These are phyloP conservation scores for Aspergillus brunneoviolaceus DNA, from an alignment of 2,329 filamentous ascomycete genomes.

Conservation along the genomic window DNA sequence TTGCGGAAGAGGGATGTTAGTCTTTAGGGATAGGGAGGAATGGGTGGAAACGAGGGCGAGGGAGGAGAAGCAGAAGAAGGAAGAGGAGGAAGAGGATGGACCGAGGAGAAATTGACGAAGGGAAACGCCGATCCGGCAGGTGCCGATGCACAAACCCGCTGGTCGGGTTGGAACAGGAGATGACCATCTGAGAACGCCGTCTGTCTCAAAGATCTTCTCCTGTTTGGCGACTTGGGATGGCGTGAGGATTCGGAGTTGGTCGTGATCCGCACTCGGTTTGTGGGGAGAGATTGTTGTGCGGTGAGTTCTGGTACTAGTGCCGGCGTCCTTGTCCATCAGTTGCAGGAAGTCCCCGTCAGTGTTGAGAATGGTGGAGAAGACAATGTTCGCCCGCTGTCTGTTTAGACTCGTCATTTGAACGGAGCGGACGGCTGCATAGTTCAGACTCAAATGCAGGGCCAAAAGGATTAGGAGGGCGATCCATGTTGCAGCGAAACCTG, in stretches of 20 bases:
- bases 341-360: slow-evolving; percentile 29
- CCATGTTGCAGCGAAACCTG: slow-evolving; percentile 72
- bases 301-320: background rate
- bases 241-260: slow-evolving; percentile 41
- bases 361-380: slow-evolving; percentile 61
- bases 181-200: slow-evolving; percentile 63
- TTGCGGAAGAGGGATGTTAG: slow-evolving; percentile 44
- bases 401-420: slow-evolving; percentile 85
- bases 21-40: slow-evolving; percentile 26
- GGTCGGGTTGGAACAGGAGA: slow-evolving; percentile 15
- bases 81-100: slow-evolving; percentile 13
- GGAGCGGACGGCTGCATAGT: slow-evolving; percentile 79
- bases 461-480: slow-evolving; percentile 69
- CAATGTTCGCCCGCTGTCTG: slow-evolving; percentile 77
- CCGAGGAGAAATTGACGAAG: slow-evolving; percentile 37
- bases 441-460: slow-evolving; percentile 74
- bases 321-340: slow-evolving; percentile 4
- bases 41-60: slow-evolving; percentile 2
- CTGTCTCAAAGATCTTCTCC: slow-evolving; percentile 61
- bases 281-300: background rate
- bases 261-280: background rate
- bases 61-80: slow-evolving; percentile 11
- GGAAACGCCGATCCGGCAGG: slow-evolving; percentile 55
- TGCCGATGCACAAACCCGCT: slow-evolving; percentile 42
- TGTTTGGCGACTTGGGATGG: slow-evolving; percentile 63